These are phyloP conservation scores for Cordyceps farinosa DNA, from an alignment of 2,329 filamentous ascomycete species.

Conservation along the genomic window DNA sequence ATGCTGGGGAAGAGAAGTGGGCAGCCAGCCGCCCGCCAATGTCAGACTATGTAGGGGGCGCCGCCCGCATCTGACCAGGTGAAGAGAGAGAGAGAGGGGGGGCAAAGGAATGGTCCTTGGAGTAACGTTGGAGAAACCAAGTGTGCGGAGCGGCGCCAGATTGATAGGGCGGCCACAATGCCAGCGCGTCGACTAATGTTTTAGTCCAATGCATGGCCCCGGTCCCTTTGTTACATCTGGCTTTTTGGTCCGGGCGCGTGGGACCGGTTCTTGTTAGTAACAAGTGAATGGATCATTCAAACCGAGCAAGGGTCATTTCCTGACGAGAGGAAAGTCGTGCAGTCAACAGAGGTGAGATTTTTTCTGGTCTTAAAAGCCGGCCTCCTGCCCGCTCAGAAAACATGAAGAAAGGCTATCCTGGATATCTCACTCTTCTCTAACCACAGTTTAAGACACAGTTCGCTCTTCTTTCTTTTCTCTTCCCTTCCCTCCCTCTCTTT, in stretches of 20 bases:
- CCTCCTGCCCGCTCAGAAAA: background rate
- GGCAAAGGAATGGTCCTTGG: background rate
- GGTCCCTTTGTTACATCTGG: conserved; percentile 4
- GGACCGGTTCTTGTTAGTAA: background rate
- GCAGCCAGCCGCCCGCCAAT: background rate
- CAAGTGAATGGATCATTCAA: background rate
- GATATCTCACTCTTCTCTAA: too few species aligned
- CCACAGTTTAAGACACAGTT: too few species aligned
- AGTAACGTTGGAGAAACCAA: conserved; percentile 4
- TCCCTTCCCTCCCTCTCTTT: too few species aligned
- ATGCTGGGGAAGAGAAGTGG: background rate
- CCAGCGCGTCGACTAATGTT: background rate
- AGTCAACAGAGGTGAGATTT: background rate
- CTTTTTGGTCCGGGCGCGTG: background rate
- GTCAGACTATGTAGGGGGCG: background rate
- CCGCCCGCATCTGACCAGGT: background rate
- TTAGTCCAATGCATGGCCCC: background rate
- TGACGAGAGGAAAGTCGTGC: background rate
- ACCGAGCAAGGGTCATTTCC: background rate
- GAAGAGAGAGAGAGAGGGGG: background rate
- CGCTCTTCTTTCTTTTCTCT: too few species aligned
- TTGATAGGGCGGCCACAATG: background rate
- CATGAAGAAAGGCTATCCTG: too few species aligned
- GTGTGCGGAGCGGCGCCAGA: background rate
- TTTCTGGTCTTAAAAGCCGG: background rate